Conservation (phyloP, 305 asterid genomes). For the Solanum hybrid region DNA sequence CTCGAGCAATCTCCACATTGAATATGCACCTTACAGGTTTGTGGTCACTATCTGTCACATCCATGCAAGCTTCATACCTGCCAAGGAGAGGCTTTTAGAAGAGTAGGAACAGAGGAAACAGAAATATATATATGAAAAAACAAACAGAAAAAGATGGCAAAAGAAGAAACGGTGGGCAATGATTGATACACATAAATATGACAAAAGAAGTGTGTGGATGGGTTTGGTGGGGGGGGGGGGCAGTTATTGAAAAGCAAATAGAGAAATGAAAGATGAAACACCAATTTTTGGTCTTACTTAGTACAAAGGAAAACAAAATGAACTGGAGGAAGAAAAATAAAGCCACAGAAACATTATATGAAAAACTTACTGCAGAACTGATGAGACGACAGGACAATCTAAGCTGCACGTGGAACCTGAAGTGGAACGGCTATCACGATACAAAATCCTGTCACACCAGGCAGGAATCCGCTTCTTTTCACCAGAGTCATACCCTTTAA, state of each 20-base stretch:
- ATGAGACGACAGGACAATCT: conserved; percentile 83
- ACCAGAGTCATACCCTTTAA: conserved; percentile 88
- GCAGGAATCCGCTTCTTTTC: conserved; percentile 98
- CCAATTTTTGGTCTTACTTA: background rate
- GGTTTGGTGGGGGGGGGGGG: background rate
- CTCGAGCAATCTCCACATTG: conserved; percentile 75
- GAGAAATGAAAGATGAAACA: background rate
- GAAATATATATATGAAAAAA: background rate
- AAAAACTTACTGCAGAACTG: conserved; percentile 59
- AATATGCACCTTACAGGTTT: conserved; percentile 91
- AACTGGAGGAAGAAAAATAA: background rate
- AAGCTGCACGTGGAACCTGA: conserved; percentile 64
- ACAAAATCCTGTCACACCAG: conserved; percentile 95
- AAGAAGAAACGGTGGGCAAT: background rate
- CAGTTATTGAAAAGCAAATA: background rate
- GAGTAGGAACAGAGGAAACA: too few species aligned
- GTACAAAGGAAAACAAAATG: background rate
- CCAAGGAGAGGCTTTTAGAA: conserved; percentile 9
- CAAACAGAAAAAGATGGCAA: background rate
- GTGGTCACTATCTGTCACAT: conserved; percentile 95
- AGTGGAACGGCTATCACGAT: conserved; percentile 72
- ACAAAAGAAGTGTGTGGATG: background rate
- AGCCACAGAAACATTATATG: background rate
- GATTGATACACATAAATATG: background rate
- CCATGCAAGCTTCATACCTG: conserved; percentile 98